These are phyloP conservation scores for Macrophomina pseudophaseolina DNA, from an alignment of 2,329 filamentous ascomycete genomes.

Conservation along the genomic window DNA sequence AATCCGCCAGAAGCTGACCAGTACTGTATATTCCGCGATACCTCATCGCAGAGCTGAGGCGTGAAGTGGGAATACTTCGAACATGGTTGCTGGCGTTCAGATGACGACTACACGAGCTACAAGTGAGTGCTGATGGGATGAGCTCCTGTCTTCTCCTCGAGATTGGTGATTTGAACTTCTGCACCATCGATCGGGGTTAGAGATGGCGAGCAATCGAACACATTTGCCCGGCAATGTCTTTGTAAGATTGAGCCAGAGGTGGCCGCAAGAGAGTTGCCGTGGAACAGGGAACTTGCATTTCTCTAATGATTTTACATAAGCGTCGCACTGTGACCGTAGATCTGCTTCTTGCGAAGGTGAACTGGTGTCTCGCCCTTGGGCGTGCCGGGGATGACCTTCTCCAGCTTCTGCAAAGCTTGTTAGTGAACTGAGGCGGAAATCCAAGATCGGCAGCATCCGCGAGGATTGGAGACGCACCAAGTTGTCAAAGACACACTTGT, in stretches of 20 bases:
- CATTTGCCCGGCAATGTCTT: no score
- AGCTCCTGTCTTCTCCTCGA: no score
- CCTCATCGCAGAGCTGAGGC: no score
- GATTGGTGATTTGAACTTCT: no score
- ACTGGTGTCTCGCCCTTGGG: conserved; percentile 56
- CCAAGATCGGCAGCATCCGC: not conserved
- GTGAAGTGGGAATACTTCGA: no score
- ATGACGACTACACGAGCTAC: no score
- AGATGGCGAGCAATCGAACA: no score
- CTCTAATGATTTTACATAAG: conserved; percentile 26
- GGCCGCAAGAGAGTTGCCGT: not conserved
- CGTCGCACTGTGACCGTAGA: conserved; percentile 31
- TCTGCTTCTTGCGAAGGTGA: conserved; percentile 55
- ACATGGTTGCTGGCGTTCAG: no score
- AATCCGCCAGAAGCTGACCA: no score
- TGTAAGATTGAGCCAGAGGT: not conserved
- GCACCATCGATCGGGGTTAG: no score
- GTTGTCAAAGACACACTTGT: conserved; percentile 95
- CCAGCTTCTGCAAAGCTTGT: conserved; percentile 48
- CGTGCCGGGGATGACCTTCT: conserved; percentile 58
- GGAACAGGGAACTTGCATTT: conserved; percentile 14
- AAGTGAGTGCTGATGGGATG: no score
- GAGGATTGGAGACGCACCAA: conserved; percentile 66
- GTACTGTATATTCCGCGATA: no score
- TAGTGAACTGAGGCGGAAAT: conserved; percentile 22